Percentiles rank a stretch among this genome's conserved stretches.
phyloP scores from a whole-genome alignment of 2,329 filamentous ascomycete genomes.

The Aspergillus fijiensis region DNA sequence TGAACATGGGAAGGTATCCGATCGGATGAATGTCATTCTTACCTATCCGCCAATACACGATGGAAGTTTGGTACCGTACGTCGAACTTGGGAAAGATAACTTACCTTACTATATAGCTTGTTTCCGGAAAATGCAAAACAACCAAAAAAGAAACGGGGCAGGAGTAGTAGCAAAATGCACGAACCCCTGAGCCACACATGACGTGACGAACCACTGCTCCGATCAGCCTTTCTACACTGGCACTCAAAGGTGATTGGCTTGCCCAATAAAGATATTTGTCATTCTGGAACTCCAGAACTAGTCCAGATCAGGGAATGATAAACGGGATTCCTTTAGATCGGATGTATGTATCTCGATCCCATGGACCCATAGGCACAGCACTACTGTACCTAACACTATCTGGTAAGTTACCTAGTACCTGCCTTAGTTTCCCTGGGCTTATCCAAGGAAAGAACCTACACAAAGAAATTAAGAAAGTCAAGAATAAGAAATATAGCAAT shows the following conservation, averaged over 20 bases:
- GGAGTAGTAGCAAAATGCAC: slow-evolving; percentile 18
- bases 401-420: background rate
- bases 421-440: background rate
- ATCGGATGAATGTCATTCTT: slow-evolving; percentile 10
- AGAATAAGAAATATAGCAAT: too few species aligned
- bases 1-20: background rate
- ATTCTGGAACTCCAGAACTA: slow-evolving; percentile 16
- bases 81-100: background rate
- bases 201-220: slow-evolving; percentile 19
- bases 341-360: background rate
- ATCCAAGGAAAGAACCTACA: background rate
- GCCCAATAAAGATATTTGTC: slow-evolving; percentile 28
- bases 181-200: slow-evolving; percentile 20
- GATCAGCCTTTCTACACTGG: background rate
- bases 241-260: slow-evolving; percentile 14
- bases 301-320: slow-evolving; percentile 20
- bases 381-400: background rate
- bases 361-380: background rate
- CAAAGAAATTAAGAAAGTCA: background rate
- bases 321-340: slow-evolving; percentile 7
- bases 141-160: background rate
- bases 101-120: background rate
- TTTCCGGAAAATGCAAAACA: background rate
- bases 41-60: background rate
- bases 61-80: background rate